Percentiles rank a stretch among this genome's conserved stretches.
Conservation (phyloP, 345 rosid species). For the Murraya koenigii region DNA sequence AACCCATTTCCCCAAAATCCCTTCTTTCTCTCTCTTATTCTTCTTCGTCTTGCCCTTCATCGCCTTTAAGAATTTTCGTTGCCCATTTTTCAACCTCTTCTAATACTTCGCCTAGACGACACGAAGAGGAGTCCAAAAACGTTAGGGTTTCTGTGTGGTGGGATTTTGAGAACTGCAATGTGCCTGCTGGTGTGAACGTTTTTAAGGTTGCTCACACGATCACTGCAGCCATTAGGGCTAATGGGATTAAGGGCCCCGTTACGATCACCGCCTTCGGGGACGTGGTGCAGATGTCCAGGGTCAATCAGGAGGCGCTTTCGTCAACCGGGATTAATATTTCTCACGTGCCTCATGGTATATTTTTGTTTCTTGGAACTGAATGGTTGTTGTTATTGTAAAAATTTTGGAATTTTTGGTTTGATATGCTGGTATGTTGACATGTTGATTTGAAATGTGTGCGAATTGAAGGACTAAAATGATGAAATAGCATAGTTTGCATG, state of each 20-base stretch:
- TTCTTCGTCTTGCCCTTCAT: conserved; percentile 8
- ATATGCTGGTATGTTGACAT: neutral
- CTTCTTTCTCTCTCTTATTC: conserved; percentile 11
- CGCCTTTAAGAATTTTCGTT: conserved; percentile 19
- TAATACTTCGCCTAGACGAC: conserved; percentile 17
- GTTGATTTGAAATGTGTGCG: neutral
- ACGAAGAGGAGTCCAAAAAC: conserved; percentile 46
- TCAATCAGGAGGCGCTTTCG: conserved; percentile 72
- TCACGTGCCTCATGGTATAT: conserved; percentile 70
- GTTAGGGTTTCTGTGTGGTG: conserved; percentile 89
- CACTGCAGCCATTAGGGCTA: conserved; percentile 58
- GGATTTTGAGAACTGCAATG: conserved; percentile 87
- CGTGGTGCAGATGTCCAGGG: conserved; percentile 56
- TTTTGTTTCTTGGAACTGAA: neutral
- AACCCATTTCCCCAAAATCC: conserved; percentile 24
- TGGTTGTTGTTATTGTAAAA: neutral
- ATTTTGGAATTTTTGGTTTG: neutral
- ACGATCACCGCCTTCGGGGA: conserved; percentile 84
- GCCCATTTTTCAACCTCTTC: conserved; percentile 38
- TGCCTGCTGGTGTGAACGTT: conserved; percentile 61
- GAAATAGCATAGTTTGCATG: neutral
- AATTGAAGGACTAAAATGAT: neutral
- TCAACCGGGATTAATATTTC: conserved; percentile 66
- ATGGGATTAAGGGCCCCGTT: conserved; percentile 80
- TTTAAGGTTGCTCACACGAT: conserved; percentile 52